Conservation (phyloP, 2,329 filamentous ascomycete genomes). For the Endoconidiophora polonica region DNA sequence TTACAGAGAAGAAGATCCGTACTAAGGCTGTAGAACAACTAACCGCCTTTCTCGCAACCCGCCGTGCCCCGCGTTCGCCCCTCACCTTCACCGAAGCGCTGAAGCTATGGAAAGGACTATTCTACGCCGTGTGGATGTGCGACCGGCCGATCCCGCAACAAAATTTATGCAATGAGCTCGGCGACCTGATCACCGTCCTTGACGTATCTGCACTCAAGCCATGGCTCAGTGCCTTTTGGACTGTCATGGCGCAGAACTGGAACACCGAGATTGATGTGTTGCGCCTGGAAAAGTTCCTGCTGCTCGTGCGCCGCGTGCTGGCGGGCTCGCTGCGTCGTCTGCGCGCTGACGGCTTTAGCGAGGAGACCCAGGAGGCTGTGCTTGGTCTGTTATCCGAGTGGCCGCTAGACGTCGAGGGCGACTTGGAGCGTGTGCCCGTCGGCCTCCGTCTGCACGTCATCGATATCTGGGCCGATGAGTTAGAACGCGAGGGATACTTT, state of each 20-base stretch:
- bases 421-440: constrained; percentile 51
- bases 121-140: constrained; percentile 87
- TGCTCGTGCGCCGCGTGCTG: constrained; percentile 65
- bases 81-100: constrained; percentile 56
- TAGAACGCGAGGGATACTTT: constrained; percentile 50
- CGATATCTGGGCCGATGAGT: constrained; percentile 84
- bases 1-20: constrained; percentile 59
- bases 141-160: constrained; percentile 82
- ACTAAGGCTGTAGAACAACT: constrained; percentile 64
- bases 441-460: constrained; percentile 74
- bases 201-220: constrained; percentile 33
- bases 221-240: constrained; percentile 42
- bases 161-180: constrained; percentile 61
- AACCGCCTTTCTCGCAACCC: constrained; percentile 54
- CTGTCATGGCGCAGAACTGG: constrained; percentile 53
- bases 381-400: constrained; percentile 18
- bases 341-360: constrained; percentile 1
- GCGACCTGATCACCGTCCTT: constrained; percentile 32
- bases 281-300: constrained; percentile 83
- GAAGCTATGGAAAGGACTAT: constrained; percentile 90
- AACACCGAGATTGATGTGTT: constrained; percentile 54
- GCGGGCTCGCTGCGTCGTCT: constrained; percentile 41
- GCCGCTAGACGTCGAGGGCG: constrained; percentile 21
- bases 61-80: constrained; percentile 16
- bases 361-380: constrained; percentile 11